phyloP scores from a whole-genome alignment of 345 rosid species.

The Angophora floribunda region DNA sequence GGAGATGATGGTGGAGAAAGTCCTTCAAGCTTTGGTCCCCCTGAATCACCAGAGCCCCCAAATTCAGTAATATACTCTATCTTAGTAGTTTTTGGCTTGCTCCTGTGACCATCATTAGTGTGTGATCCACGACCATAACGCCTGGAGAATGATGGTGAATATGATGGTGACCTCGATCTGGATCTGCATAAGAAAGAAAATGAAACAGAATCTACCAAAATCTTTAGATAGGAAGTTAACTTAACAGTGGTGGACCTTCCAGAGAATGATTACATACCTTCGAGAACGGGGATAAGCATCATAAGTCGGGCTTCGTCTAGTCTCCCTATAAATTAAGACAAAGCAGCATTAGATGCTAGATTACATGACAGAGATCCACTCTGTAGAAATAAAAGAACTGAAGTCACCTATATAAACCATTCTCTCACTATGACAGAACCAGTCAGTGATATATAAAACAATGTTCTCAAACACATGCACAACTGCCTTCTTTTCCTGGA shows the following conservation, averaged over 20 bases:
- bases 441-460: not conserved
- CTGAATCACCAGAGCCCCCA: conserved; percentile 65
- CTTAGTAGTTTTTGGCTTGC: conserved; percentile 65
- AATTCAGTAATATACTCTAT: conserved; percentile 93
- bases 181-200: conserved; percentile 22
- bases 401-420: not conserved
- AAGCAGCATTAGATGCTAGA: not conserved
- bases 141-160: conserved; percentile 73
- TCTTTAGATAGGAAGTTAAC: not conserved
- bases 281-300: conserved; percentile 88
- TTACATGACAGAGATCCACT: not conserved
- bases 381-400: not conserved
- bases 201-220: not conserved
- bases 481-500: not conserved
- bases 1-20: conserved; percentile 92
- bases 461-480: not conserved
- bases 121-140: conserved; percentile 47
- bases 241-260: not conserved
- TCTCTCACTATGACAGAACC: not conserved
- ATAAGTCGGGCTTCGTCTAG: conserved; percentile 91
- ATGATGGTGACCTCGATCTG: conserved; percentile 72
- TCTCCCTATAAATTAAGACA: conserved; percentile 35
- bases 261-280: conserved; percentile 33
- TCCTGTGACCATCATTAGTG: conserved; percentile 44
- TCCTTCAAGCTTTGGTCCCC: conserved; percentile 66